A percentile compares a stretch with the other conserved stretches of the same genome.
phyloP scores from a whole-genome alignment of 192 early-diverging fungal genomes.

The Coemansia sp. region DNA sequence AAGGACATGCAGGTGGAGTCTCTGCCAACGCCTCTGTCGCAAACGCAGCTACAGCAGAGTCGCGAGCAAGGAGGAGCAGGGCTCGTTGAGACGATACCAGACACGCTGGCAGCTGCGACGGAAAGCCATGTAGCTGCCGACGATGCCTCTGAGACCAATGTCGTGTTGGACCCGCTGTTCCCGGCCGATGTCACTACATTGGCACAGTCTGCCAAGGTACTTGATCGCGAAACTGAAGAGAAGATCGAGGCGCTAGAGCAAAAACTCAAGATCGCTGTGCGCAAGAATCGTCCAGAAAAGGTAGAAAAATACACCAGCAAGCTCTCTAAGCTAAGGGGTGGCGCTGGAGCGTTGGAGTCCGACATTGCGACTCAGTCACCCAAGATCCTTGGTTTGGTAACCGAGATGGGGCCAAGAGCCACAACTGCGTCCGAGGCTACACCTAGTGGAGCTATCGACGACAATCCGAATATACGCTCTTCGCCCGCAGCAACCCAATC shows the following conservation, averaged over 20 bases:
- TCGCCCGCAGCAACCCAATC: neutral
- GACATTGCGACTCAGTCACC: neutral
- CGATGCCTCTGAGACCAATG: neutral
- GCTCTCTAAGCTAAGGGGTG: constrained; percentile 64
- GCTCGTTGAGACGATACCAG: neutral
- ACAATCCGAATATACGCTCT: neutral
- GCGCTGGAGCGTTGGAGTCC: neutral
- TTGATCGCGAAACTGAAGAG: constrained; percentile 76
- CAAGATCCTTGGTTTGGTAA: neutral
- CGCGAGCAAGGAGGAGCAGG: neutral
- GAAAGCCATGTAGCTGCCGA: neutral
- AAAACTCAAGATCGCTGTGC: constrained; percentile 94
- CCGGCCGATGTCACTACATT: constrained; percentile 19
- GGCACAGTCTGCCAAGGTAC: constrained; percentile 12
- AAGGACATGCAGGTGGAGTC: neutral
- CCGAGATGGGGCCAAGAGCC: neutral
- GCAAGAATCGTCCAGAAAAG: constrained; percentile 90
- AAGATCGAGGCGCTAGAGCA: constrained; percentile 96
- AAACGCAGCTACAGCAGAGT: neutral
- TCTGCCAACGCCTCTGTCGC: neutral
- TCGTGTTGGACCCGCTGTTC: constrained; percentile 35
- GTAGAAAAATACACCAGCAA: constrained; percentile 80
- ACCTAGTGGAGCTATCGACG: neutral
- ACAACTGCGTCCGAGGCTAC: neutral
- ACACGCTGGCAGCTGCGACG: neutral